These are phyloP conservation scores for Crithidia acanthocephali DNA, from an alignment of 208 protist species.

Conservation along the genomic window DNA sequence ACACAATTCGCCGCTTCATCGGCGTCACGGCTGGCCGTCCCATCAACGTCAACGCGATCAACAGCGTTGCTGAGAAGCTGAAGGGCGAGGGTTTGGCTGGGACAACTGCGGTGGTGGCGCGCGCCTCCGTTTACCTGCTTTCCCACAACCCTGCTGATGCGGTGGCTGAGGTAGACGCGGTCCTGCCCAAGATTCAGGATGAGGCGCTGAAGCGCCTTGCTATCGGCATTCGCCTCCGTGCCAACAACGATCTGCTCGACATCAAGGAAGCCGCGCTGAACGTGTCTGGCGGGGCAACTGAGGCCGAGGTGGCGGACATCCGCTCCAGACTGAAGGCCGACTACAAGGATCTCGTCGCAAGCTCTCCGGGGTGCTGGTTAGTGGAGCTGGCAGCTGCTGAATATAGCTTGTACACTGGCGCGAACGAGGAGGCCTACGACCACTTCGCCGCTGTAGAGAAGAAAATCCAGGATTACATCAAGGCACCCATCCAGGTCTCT, in stretches of 20 bases:
- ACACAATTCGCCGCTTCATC: conserved; percentile 61
- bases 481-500: conserved; percentile 34
- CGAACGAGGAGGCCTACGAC: conserved; percentile 59
- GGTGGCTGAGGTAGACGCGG: conserved; percentile 59
- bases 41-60: conserved; percentile 57
- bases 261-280: conserved; percentile 74
- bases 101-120: conserved; percentile 50
- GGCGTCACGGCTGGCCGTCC: conserved; percentile 42
- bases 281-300: conserved; percentile 76
- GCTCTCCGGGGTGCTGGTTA: conserved; percentile 79
- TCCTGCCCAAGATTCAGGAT: conserved; percentile 72
- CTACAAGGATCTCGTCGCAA: conserved; percentile 62
- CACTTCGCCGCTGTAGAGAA: conserved; percentile 60
- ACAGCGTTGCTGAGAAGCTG: conserved; percentile 75
- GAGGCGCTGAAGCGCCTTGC: conserved; percentile 64
- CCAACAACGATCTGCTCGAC: conserved; percentile 75
- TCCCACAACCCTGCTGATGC: conserved; percentile 54
- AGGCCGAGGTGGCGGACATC: conserved; percentile 77
- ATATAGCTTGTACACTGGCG: conserved; percentile 79
- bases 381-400: conserved; percentile 74
- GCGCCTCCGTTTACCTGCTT: conserved; percentile 52
- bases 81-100: conserved; percentile 75
- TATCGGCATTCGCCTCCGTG: conserved; percentile 65
- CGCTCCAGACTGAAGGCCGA: conserved; percentile 55
- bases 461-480: conserved; percentile 62